Base-by-base conservation (phyloP, 495 filamentous ascomycete species). In the Penicillium parvum region DNA sequence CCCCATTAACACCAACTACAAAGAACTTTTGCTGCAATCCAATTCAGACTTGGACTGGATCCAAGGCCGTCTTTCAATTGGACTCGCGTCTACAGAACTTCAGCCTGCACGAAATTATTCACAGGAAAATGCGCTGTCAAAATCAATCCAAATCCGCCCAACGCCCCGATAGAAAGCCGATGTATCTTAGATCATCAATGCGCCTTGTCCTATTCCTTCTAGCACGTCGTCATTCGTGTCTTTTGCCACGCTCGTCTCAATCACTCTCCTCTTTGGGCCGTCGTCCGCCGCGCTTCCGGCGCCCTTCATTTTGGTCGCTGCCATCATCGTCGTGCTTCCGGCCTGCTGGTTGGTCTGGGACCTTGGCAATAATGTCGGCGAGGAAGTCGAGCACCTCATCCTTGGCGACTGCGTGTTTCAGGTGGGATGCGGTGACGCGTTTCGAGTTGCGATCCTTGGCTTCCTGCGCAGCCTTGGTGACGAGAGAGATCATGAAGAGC, bases 311-410 rank as follows among this genome's bases (percentile, higher is more conserved):
- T 15, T 66, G 65, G 38, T 73, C 69, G 28, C 76, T 59, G 21
- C 64, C 73, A 17, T 75, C 74, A 32, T 75, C 70, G 4, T 79
- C 75, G 43, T 70, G 61, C 59, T 80, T 79, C 23, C 72, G 66
- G n/a, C 68, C 50, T 15, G 73, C 58, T 6, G 83, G 77, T 34
- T 76, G 85, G 57, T 91, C 88, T 3, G 85, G 80, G 0, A 97
- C 83, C 53, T 88, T 90, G 43, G 81, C 69, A 32, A 96, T 90
- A 49, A 96, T 96, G n/a, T 96, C 89, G 26, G 74, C 71, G 39
- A 98, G 69, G 53, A 97, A 98, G 65, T 98, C 92, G 61, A 94
- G 85, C 52, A 92, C 87, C 41, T 90, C 85, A 52, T 91, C 86
- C 30, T 83, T 83, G 49, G 77, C 75, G 11, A 98, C 81, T 3